Percentiles rank a stretch among this genome's conserved stretches.
Evolutionary conservation across 352 stramenopile genomes (phyloP).

Genomic region (Pythium plurisporium): DNA sequence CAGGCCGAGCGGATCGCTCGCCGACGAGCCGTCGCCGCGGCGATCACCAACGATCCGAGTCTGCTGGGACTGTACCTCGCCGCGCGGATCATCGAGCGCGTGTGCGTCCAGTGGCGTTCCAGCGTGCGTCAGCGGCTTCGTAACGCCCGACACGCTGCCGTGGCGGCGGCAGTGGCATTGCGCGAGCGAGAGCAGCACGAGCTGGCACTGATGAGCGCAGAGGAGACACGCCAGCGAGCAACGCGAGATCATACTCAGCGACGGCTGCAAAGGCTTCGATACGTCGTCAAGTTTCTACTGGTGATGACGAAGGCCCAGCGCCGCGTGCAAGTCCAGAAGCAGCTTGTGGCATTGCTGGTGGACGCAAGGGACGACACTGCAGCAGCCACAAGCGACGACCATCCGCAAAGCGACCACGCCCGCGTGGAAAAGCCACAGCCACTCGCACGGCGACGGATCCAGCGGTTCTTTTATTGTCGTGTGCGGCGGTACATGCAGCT

Average conservation of each 20-base stretch:
- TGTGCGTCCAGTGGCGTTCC: slow-evolving; percentile 16
- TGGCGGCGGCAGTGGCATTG: background rate
- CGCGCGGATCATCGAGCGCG: slow-evolving; percentile 35
- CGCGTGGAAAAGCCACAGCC: background rate
- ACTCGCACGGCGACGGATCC: slow-evolving; percentile 33
- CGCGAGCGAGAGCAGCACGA: slow-evolving; percentile 6
- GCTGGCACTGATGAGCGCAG: background rate
- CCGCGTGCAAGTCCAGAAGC: slow-evolving; percentile 33
- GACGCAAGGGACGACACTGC: slow-evolving; percentile 37
- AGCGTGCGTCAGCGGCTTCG: background rate
- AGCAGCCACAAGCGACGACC: background rate
- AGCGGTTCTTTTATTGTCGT: slow-evolving; percentile 44
- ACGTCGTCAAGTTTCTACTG: slow-evolving; percentile 33
- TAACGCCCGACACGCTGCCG: background rate
- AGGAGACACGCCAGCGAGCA: background rate
- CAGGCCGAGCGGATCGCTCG: slow-evolving; percentile 12
- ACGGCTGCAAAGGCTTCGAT: slow-evolving; percentile 21
- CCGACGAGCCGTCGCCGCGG: slow-evolving; percentile 4
- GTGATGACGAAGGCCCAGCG: slow-evolving; percentile 29
- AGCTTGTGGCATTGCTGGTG: slow-evolving; percentile 31
- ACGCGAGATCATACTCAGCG: slow-evolving; percentile 7
- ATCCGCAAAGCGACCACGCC: background rate
- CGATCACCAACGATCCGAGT: slow-evolving; percentile 4
- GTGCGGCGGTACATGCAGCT: slow-evolving; percentile 40
- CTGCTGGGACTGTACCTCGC: slow-evolving; percentile 24